A percentile compares a stretch with the other conserved stretches of the same genome.
These are phyloP conservation scores for Coemansia sp. DNA, from an alignment of 192 early-diverging fungal genomes.

Conservation along the genomic window DNA sequence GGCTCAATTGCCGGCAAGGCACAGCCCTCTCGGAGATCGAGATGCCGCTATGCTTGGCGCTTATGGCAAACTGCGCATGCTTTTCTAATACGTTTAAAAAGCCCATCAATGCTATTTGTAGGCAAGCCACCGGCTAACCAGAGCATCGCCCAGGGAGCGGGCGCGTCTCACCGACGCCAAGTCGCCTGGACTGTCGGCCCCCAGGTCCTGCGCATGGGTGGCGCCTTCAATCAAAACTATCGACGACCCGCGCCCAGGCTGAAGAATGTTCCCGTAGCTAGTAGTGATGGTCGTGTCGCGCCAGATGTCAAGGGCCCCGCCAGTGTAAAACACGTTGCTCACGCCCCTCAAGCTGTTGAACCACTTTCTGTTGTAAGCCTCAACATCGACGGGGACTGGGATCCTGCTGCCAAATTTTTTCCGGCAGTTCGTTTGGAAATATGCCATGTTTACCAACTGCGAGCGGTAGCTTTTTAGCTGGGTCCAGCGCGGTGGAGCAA, in stretches of 20 bases:
- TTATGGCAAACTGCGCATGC: neutral
- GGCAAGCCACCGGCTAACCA: conserved; percentile 19
- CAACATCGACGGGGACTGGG: conserved; percentile 29
- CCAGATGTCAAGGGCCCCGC: conserved; percentile 64
- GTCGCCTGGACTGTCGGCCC: conserved; percentile 4
- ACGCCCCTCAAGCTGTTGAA: conserved; percentile 16
- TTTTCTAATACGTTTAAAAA: neutral
- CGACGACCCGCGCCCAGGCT: neutral
- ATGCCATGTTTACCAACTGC: conserved; percentile 40
- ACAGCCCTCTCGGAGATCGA: neutral
- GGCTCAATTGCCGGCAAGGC: neutral
- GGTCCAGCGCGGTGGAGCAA: conserved; percentile 23
- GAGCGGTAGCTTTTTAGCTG: conserved; percentile 34
- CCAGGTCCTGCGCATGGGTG: conserved; percentile 39
- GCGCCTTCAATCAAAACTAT: conserved; percentile 30
- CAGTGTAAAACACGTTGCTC: conserved; percentile 58
- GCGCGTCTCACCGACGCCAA: conserved; percentile 20
- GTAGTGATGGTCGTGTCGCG: conserved; percentile 48
- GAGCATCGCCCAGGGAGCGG: conserved; percentile 15
- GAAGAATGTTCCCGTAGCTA: conserved; percentile 11
- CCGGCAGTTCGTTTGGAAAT: conserved; percentile 38
- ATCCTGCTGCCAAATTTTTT: conserved; percentile 37
- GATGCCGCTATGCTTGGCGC: neutral
- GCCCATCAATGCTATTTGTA: neutral
- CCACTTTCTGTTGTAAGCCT: conserved; percentile 35